phyloP scores from a whole-genome alignment of 1,284 basidiomycete species.

The Microstroma glucosiphilum region DNA sequence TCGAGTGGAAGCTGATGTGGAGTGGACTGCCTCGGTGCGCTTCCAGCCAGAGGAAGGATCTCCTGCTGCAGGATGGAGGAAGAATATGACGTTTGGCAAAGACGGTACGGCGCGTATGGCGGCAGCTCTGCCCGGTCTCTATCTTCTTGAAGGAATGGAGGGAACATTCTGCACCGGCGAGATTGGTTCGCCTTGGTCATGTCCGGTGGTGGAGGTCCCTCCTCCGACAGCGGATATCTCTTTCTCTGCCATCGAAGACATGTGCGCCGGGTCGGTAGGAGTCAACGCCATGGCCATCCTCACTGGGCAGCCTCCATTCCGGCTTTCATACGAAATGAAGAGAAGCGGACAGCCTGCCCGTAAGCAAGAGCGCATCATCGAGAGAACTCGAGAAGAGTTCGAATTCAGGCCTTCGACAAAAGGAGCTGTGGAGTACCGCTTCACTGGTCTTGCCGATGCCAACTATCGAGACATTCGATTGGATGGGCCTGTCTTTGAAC shows the following conservation, averaged over 20 bases:
- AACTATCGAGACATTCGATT: constrained; percentile 67
- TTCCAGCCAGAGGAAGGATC: constrained; percentile 27
- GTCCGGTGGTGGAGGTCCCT: constrained; percentile 55
- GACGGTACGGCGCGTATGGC: constrained; percentile 13
- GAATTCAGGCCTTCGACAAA: constrained; percentile 78
- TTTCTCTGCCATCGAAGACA: constrained; percentile 77
- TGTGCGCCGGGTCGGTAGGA: constrained; percentile 85
- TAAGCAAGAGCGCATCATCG: constrained; percentile 59
- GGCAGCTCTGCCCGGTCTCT: constrained; percentile 66
- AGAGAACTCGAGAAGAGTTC: constrained; percentile 71
- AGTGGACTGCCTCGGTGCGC: constrained; percentile 24
- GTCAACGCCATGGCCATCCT: constrained; percentile 79
- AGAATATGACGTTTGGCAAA: constrained; percentile 19
- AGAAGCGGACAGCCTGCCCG: constrained; percentile 53
- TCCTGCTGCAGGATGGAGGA: constrained; percentile 18
- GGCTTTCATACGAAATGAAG: constrained; percentile 69
- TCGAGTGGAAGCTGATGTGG: constrained; percentile 1
- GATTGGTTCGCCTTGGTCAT: constrained; percentile 39
- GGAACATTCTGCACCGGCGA: constrained; percentile 62
- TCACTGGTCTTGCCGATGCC: constrained; percentile 71
- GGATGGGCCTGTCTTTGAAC: constrained; percentile 42
- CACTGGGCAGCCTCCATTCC: constrained; percentile 85
- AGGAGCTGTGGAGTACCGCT: constrained; percentile 81
- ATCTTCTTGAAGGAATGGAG: constrained; percentile 65
- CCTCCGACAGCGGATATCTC: constrained; percentile 73